phyloP scores from a whole-genome alignment of 192 early-diverging fungal genomes.

The Spinellus fusiger region DNA sequence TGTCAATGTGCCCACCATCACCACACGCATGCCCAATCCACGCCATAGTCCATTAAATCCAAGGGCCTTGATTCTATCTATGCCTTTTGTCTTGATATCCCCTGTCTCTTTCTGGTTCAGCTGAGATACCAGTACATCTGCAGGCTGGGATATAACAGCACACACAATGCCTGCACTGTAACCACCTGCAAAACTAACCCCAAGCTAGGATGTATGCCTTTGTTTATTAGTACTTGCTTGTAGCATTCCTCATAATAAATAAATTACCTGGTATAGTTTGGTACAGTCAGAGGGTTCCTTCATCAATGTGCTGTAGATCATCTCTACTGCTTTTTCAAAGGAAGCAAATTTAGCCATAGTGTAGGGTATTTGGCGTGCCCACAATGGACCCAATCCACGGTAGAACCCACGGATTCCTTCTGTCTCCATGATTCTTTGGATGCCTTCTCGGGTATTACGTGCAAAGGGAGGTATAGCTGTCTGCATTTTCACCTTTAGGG shows the following conservation, averaged over 20 bases:
- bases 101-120: constrained; percentile 23
- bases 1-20: constrained; percentile 92
- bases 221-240: no score
- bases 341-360: constrained; percentile 83
- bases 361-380: constrained; percentile 79
- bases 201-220: constrained; percentile 17
- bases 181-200: constrained; percentile 77
- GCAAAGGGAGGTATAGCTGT: constrained; percentile 74
- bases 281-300: constrained; percentile 67
- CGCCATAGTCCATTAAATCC: constrained; percentile 67
- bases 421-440: constrained; percentile 47
- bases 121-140: constrained; percentile 75
- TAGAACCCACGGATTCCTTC: constrained; percentile 69
- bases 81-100: constrained; percentile 17
- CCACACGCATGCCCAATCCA: constrained; percentile 79
- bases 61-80: constrained; percentile 49
- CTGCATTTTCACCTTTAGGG: constrained; percentile 84
- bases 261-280: constrained; percentile 59
- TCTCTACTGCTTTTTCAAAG: constrained; percentile 72
- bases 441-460: constrained; percentile 55
- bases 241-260: not conserved
- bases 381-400: constrained; percentile 67
- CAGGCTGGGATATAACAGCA: constrained; percentile 88
- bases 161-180: constrained; percentile 86
- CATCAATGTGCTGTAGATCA: constrained; percentile 57